phyloP scores from a whole-genome alignment of 306 rosid genomes.

The Casuarina cunninghamiana region DNA sequence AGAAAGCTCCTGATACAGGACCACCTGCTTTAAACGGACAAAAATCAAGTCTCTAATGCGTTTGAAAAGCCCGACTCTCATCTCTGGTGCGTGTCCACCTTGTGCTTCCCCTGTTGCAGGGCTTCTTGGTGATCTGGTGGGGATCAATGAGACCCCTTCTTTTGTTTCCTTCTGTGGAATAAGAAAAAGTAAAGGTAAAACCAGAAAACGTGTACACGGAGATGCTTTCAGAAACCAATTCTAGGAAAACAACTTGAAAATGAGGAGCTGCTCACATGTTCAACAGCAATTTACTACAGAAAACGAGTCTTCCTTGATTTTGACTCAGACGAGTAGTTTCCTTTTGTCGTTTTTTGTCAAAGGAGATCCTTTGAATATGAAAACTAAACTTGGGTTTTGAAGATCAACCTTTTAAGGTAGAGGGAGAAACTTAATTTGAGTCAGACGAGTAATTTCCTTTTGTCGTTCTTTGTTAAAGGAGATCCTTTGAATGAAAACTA shows the following conservation, averaged over 20 bases:
- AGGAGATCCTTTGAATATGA: not conserved
- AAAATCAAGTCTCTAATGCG: constrained; percentile 18
- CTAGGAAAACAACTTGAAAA: not conserved
- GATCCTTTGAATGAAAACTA: not conserved
- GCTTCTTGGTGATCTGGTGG: not conserved
- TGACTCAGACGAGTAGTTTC: not conserved
- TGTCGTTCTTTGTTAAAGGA: not conserved
- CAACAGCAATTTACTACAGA: not conserved
- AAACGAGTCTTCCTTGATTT: constrained; percentile 1
- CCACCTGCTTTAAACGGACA: constrained; percentile 54
- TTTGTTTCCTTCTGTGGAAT: not conserved
- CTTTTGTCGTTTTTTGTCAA: not conserved
- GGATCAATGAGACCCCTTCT: not conserved
- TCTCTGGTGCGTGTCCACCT: constrained; percentile 17
- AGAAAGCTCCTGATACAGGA: constrained; percentile 50
- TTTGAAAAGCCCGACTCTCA: constrained; percentile 25
- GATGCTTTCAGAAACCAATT: not conserved
- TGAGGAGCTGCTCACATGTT: not conserved
- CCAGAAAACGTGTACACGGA: not conserved
- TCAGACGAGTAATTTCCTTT: not conserved
- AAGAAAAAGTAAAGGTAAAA: not conserved
- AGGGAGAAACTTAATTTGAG: no score
- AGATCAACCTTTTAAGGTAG: no score
- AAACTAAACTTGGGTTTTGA: not conserved
- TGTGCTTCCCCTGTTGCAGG: not conserved